Evolutionary conservation across 2,329 filamentous ascomycete species (phyloP).

Genomic region (Verticillium nonalfalfae): DNA sequence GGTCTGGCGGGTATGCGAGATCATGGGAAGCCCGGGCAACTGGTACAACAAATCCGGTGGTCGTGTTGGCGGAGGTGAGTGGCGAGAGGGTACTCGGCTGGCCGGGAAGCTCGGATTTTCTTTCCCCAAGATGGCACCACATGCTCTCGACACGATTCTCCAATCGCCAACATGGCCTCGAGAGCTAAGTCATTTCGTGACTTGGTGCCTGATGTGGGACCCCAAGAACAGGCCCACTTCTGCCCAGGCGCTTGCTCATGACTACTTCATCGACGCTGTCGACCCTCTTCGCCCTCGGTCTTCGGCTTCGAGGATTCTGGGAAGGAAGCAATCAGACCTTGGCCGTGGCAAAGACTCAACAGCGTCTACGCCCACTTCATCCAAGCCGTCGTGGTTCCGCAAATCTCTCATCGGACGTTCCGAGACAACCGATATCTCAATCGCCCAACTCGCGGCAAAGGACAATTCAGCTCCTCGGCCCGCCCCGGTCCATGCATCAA

Average conservation of each 20-base stretch:
- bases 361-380: conserved; percentile 52
- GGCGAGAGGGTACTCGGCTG: conserved; percentile 88
- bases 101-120: conserved; percentile 97
- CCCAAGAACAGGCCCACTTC: conserved; percentile 88
- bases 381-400: conserved; percentile 95
- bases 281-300: conserved; percentile 92
- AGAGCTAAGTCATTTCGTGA: conserved; percentile 86
- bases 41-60: conserved; percentile 92
- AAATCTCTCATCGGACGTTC: conserved; percentile 84
- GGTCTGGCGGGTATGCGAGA: conserved; percentile 97
- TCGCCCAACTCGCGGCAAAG: conserved; percentile 38
- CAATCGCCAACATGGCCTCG: conserved; percentile 87
- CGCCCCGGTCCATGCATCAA: conserved; percentile 34
- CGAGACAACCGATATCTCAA: conserved; percentile 58
- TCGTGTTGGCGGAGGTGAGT: conserved; percentile 90
- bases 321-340: conserved; percentile 85
- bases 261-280: conserved; percentile 88
- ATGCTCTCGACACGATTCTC: conserved; percentile 91
- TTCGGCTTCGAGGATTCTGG: conserved; percentile 74
- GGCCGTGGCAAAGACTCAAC: conserved; percentile 57
- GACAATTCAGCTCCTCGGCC: conserved; percentile 38
- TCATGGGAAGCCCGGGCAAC: conserved; percentile 97
- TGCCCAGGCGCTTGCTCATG: conserved; percentile 87
- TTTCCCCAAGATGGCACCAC: conserved; percentile 98
- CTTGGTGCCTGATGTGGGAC: conserved; percentile 99